Percentiles rank a stretch among this genome's conserved stretches.
phyloP scores from a whole-genome alignment of 129 eudicot genomes.

The Flaveria brownii region DNA sequence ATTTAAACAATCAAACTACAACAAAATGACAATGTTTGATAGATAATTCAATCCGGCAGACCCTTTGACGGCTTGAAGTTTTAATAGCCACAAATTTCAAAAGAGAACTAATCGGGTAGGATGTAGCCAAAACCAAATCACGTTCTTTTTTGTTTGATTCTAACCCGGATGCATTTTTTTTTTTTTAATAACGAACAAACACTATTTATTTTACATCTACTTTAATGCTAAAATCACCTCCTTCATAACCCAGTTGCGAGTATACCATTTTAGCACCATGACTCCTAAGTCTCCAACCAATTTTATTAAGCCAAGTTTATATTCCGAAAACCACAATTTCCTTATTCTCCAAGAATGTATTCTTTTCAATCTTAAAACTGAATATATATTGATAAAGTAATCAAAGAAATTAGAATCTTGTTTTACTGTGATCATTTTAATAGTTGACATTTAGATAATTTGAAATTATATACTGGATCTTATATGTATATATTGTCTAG shows the following conservation, averaged over 20 bases:
- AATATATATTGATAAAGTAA: neutral
- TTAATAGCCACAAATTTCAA: neutral
- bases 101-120: neutral
- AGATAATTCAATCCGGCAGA: neutral
- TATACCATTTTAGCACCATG: neutral
- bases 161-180: neutral
- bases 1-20: neutral
- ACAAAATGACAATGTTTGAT: neutral
- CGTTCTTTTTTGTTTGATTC: slow-evolving; percentile 8
- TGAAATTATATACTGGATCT: neutral
- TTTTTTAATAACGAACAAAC: too few species aligned
- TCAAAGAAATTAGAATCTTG: neutral
- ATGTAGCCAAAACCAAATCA: slow-evolving; percentile 10
- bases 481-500: neutral
- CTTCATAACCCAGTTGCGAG: neutral
- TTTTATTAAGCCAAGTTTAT: neutral
- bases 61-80: neutral
- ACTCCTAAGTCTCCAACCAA: neutral
- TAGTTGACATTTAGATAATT: neutral
- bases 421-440: neutral
- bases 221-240: too few species aligned
- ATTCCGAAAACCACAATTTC: slow-evolving; percentile 7
- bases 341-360: neutral
- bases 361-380: neutral
- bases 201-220: too few species aligned